Evolutionary conservation across 192 early-diverging fungal genomes (phyloP).

Genomic region (Gamsiella multidivaricata): DNA sequence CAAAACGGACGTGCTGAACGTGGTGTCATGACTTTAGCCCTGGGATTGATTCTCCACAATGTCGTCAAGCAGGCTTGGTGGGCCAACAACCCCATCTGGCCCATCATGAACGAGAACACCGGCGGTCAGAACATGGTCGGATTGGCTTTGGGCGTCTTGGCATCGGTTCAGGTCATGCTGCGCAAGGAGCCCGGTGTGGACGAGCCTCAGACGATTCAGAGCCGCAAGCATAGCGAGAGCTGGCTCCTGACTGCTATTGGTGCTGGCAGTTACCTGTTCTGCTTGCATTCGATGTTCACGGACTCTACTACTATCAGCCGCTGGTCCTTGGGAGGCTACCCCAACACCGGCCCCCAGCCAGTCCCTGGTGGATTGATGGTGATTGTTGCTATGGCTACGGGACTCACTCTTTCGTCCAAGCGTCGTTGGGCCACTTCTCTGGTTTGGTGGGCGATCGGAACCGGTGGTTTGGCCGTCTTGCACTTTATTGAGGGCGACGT

Average conservation of each 20-base stretch:
- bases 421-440: conserved; percentile 57
- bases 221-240: conserved; percentile 27
- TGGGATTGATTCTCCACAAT: conserved; percentile 75
- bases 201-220: conserved; percentile 25
- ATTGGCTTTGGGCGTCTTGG: conserved; percentile 69
- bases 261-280: conserved; percentile 74
- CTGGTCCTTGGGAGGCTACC: conserved; percentile 82
- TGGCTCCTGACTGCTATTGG: conserved; percentile 68
- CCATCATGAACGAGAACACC: conserved; percentile 79
- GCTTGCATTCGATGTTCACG: conserved; percentile 79
- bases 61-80: conserved; percentile 80
- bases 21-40: conserved; percentile 70
- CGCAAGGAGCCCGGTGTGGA: conserved; percentile 48
- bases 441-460: conserved; percentile 71
- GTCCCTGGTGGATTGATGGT: conserved; percentile 78
- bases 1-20: conserved; percentile 69
- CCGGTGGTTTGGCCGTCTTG: conserved; percentile 63
- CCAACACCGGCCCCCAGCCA: conserved; percentile 76
- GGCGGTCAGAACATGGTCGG: conserved; percentile 79
- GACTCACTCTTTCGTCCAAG: conserved; percentile 62
- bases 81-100: conserved; percentile 86
- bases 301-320: conserved; percentile 80
- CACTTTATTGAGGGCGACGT: conserved; percentile 69
- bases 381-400: conserved; percentile 66
- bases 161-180: conserved; percentile 65